phyloP scores from a whole-genome alignment of 805 yeast species.

The Saturnispora zaruensis region DNA sequence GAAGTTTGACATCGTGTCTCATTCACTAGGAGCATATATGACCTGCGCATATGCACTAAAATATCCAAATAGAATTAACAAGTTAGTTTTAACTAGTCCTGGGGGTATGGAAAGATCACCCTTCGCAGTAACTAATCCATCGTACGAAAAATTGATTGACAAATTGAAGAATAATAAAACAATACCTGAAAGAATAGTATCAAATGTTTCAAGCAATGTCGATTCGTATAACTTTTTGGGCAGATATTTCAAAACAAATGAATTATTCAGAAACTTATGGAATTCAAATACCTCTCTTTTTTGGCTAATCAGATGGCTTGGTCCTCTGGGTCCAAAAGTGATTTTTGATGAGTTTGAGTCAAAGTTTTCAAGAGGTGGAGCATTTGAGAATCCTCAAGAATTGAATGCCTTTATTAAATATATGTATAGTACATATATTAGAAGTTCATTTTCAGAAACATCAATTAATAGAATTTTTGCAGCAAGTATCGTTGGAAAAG shows the following conservation, averaged over 20 bases:
- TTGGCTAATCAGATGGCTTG: conserved; percentile 37
- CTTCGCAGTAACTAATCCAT: conserved; percentile 44
- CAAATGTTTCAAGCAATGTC: conserved; percentile 36
- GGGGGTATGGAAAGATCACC: conserved; percentile 71
- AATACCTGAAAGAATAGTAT: conserved; percentile 10
- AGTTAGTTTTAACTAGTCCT: conserved; percentile 60
- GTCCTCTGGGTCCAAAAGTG: conserved; percentile 29
- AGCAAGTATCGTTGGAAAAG: conserved; percentile 51
- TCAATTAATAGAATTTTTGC: conserved; percentile 41
- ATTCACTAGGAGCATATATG: conserved; percentile 74
- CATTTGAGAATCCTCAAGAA: conserved; percentile 21
- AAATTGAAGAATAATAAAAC: conserved; percentile 6
- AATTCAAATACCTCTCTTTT: conserved; percentile 38
- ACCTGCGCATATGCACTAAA: conserved; percentile 53
- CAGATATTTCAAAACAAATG: conserved; percentile 35
- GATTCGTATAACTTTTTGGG: conserved; percentile 38
- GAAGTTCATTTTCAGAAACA: conserved; percentile 28
- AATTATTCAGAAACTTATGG: conserved; percentile 32
- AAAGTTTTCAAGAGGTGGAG: conserved; percentile 24
- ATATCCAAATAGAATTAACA: conserved; percentile 45
- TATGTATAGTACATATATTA: conserved; percentile 26
- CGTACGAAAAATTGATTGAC: conserved; percentile 10
- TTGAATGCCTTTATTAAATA: conserved; percentile 26
- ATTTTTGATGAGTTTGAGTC: conserved; percentile 23
- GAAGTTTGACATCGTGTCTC: conserved; percentile 59